Evolutionary conservation across 2,329 filamentous ascomycete species (phyloP).

Genomic region (Cordyceps farinosa): DNA sequence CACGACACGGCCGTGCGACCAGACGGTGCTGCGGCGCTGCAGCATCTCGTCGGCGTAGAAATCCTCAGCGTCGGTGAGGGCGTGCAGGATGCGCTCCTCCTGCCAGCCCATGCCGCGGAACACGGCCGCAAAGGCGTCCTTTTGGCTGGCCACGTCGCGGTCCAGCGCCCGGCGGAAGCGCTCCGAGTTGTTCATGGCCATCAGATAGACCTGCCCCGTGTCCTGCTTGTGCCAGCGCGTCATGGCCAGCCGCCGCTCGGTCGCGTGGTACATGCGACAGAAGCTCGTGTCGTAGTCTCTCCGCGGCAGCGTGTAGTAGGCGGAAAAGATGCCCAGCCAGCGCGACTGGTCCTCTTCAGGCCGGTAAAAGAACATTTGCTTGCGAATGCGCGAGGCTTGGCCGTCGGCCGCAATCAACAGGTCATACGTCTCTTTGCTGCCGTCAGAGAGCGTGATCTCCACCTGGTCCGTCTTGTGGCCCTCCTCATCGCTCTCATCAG

Average conservation of each 20-base stretch:
- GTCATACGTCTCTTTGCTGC: conserved; percentile 41
- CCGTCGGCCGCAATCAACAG: conserved; percentile 55
- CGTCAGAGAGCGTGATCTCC: conserved; percentile 38
- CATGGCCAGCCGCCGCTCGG: conserved; percentile 16
- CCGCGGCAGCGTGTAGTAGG: conserved; percentile 13
- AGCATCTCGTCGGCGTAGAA: conserved; percentile 18
- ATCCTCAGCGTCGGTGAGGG: conserved; percentile 14
- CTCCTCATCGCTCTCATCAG: conserved; percentile 22
- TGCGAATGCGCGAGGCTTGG: conserved; percentile 25
- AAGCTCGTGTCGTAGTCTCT: conserved; percentile 16
- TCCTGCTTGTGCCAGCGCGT: conserved; percentile 9
- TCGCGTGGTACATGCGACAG: conserved; percentile 14
- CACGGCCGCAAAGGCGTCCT: conserved; percentile 12
- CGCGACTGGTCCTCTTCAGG: conserved; percentile 10
- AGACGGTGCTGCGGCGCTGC: conserved; percentile 5
- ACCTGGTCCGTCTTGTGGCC: conserved; percentile 27
- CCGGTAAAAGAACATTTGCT: conserved; percentile 15
- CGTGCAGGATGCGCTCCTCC: conserved; percentile 7
- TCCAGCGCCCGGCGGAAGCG: conserved; percentile 11
- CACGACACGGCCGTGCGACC: conserved; percentile 12
- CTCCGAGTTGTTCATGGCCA: conserved; percentile 16
- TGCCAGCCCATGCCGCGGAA: conserved; percentile 16
- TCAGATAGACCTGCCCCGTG: conserved; percentile 8
- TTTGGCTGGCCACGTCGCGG: conserved; percentile 7
- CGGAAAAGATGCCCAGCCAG: conserved; percentile 14